Evolutionary conservation across 257 asterid species (phyloP).

Genomic region (Solanum tarijense): DNA sequence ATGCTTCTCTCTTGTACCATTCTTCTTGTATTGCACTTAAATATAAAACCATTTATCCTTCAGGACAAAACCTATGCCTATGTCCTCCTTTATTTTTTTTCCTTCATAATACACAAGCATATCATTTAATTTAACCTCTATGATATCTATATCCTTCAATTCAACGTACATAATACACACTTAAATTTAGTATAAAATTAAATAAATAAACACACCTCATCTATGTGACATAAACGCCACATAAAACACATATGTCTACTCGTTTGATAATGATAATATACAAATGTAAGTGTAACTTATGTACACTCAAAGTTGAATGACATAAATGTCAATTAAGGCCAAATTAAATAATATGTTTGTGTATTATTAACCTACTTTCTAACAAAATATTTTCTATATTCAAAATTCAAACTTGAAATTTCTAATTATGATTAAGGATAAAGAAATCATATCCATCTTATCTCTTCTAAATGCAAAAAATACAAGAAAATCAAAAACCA

Average conservation of each 20-base stretch:
- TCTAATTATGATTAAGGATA: accelerated
- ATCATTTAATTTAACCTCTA: too few relatives aligned
- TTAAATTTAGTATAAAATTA: not conserved
- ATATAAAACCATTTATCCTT: not conserved
- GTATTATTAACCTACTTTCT: too few relatives aligned
- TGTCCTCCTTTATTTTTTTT: not conserved
- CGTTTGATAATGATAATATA: not conserved
- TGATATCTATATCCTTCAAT: too few relatives aligned
- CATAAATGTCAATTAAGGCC: too few relatives aligned
- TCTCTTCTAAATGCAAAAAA: conserved; percentile 5
- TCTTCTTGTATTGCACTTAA: not conserved
- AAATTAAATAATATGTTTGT: too few relatives aligned
- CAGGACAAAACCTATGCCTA: not conserved
- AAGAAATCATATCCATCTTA: not conserved
- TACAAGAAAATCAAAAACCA: not conserved
- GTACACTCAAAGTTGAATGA: too few relatives aligned
- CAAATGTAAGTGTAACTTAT: not conserved
- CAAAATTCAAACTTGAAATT: not conserved
- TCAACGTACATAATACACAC: accelerated
- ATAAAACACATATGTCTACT: not conserved
- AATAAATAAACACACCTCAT: not conserved
- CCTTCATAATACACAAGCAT: not conserved
- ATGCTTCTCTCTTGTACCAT: not conserved
- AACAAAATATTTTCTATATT: not conserved
- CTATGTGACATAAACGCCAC: not conserved